Base-by-base conservation (phyloP, 495 filamentous ascomycete genomes). In the Penicillium chermesinum region DNA sequence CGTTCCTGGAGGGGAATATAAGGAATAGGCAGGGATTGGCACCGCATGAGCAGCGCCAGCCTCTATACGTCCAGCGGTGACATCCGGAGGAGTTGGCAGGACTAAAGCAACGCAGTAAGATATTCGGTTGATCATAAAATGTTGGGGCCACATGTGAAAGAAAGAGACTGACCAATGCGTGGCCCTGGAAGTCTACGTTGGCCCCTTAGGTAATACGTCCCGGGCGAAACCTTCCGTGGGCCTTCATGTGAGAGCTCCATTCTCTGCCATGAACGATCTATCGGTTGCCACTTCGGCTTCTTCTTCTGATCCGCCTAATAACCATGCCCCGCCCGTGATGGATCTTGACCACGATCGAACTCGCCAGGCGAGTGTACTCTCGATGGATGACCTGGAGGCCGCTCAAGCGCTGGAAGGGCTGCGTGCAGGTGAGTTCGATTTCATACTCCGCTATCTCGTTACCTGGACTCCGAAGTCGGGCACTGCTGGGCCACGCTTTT, bases 351-450 rank as follows among this genome's bases (percentile, higher is more conserved):
- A 72, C 33, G 70, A 73, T 53, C 69, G 72, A 18, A 63, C 64
- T 52, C 69, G 65, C 59, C 67, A 70, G 53, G 70, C 70, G 42
- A 75, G 72, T 55, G 70, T 72, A 22, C 46, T 86, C 36, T 88
- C 82, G 38, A 80, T 91, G 54, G 89, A 96, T 57, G 89, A 96
- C 61, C 81, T 88, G 12, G 86, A 94, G 59, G 91, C 89, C 20
- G 90, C 89, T 22, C 89, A 95, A 69, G 89, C 91, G 10, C 67
- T 96, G 16, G 86, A 86, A 30, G 87, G 88, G 46, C 76, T 96
- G 44, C 82, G 87, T 65, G 83, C 87, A 58, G 88, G 90, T 95
- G 63, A 65, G 75, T 54, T 18, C n/a, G 8, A 27, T 22, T 20
- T 32, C 39, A 7, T 15, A 27, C 20, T 1, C 15, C 3, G 35